These are phyloP conservation scores for Phytophthora pisi DNA, from an alignment of 352 stramenopile species.

Conservation along the genomic window DNA sequence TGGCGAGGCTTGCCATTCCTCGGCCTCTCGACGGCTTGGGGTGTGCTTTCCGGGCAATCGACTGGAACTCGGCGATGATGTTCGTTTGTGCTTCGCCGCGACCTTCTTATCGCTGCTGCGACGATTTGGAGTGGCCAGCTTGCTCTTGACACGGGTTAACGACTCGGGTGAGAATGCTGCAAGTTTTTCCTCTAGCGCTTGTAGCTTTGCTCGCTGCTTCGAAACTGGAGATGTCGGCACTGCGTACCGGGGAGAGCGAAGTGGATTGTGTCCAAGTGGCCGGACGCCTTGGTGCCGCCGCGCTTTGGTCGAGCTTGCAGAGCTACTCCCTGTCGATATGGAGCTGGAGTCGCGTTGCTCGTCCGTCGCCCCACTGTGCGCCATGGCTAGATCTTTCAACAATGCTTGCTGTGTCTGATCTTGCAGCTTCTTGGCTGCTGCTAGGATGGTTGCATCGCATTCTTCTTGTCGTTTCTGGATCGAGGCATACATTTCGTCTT, in stretches of 20 bases:
- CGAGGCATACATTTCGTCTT: constrained; percentile 50
- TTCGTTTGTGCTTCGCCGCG: constrained; percentile 4
- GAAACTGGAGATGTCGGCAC: constrained; percentile 42
- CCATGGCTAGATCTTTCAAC: constrained; percentile 24
- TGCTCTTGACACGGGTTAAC: constrained; percentile 45
- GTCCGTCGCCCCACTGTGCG: constrained; percentile 7
- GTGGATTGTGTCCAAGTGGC: constrained; percentile 7
- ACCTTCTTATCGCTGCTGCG: not conserved
- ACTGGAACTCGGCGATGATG: not conserved
- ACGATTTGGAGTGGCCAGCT: constrained; percentile 13
- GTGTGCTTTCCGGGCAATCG: not conserved
- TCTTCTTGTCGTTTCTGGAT: constrained; percentile 53
- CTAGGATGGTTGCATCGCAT: constrained; percentile 43
- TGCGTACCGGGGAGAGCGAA: constrained; percentile 4
- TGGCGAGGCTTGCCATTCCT: constrained; percentile 41
- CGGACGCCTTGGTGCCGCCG: constrained; percentile 3
- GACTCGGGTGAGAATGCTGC: constrained; percentile 55
- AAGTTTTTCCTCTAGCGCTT: constrained; percentile 60
- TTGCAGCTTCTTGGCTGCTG: constrained; percentile 53
- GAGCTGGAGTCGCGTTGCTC: constrained; percentile 12
- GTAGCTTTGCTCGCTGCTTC: constrained; percentile 59
- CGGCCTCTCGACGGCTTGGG: not conserved
- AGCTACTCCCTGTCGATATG: constrained; percentile 21
- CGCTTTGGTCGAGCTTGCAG: constrained; percentile 15
- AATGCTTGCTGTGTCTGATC: constrained; percentile 45